phyloP scores from a whole-genome alignment of 2,329 filamentous ascomycete species.

The Pseudogymnoascus sp. region DNA sequence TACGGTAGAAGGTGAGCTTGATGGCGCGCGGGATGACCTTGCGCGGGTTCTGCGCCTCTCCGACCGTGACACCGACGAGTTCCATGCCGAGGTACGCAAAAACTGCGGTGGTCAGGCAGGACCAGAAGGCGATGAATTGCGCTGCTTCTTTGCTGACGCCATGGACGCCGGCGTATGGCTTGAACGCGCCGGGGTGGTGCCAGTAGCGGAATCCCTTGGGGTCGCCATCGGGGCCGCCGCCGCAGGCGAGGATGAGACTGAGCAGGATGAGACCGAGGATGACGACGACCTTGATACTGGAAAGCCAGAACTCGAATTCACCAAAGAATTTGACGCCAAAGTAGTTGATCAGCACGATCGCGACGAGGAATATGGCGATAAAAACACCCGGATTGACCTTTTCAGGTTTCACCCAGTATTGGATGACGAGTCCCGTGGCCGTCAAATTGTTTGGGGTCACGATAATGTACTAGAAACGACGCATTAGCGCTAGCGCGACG shows the following conservation, averaged over 20 bases:
- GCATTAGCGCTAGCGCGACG: background rate
- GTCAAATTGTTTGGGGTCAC: constrained; percentile 79
- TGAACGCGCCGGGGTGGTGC: constrained; percentile 35
- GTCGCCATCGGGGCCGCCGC: constrained; percentile 52
- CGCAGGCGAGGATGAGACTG: constrained; percentile 52
- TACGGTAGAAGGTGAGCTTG: constrained; percentile 51
- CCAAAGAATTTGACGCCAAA: constrained; percentile 35
- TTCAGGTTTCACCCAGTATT: constrained; percentile 62
- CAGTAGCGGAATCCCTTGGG: constrained; percentile 44
- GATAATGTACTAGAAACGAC: constrained; percentile 61
- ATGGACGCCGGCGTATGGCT: constrained; percentile 32
- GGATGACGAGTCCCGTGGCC: constrained; percentile 68
- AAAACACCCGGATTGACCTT: constrained; percentile 69
- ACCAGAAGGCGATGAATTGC: constrained; percentile 50
- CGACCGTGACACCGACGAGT: constrained; percentile 52
- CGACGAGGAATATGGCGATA: constrained; percentile 61
- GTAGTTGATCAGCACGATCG: constrained; percentile 58
- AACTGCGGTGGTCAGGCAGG: constrained; percentile 40
- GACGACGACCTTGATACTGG: constrained; percentile 59
- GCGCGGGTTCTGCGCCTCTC: constrained; percentile 55
- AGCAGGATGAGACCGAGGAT: constrained; percentile 59
- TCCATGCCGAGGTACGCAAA: constrained; percentile 58
- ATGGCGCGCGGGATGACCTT: constrained; percentile 59
- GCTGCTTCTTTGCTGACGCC: constrained; percentile 36
- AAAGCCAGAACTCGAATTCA: constrained; percentile 49